Base-by-base conservation (phyloP, 177 flowering plant genomes). In the Telopea speciosissima region DNA sequence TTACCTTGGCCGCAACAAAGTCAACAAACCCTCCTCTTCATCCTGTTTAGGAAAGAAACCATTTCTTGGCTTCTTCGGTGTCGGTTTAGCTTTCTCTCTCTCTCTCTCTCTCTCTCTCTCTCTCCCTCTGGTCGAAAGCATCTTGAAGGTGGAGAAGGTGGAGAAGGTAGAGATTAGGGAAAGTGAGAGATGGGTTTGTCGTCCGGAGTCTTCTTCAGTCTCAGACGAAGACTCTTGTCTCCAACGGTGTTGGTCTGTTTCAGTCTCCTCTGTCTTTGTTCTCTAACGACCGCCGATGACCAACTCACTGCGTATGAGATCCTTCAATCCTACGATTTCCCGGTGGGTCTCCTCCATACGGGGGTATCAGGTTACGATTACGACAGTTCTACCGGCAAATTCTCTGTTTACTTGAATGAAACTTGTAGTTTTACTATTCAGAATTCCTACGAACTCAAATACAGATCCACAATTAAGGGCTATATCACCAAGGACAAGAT, bases 401-500 rank as follows among this genome's bases (percentile, higher is more conserved):
- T 72, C 63, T 24, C 68, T 17, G 74, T 62, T 1, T 28, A 54
- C 22, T 10, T 65, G 69, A 65, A 72, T 21, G 69, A 23, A 8
- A 65, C 22, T 26, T 80, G 83, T 65, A 77, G 79, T 26, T 83
- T 83, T 54, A 76, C 82, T 17, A 83, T 83, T 0, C 79, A 79
- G 63, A 82, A 82, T 0, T 81, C 85, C 1, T 83, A 83, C 60
- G 80, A 80, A 60, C 28, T 83, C 45, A 63, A 31, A 66, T 83
- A 83, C 76, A 76, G 61, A 59, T 54, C 83, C 56, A 72, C 82
- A 60, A 83, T 83, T 66, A 67, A 56, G 56, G 84, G 86, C 14
- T 1, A 19, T 52, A 73, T 83, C 2, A 69, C 82, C 5, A 44
- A 72, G 1, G 78, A 75, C 69, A 75, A 62, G 69, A 73, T 83